Evolutionary conservation across 768 basidiomycete species (phyloP).

Genomic region (Mycena leptocephala): DNA sequence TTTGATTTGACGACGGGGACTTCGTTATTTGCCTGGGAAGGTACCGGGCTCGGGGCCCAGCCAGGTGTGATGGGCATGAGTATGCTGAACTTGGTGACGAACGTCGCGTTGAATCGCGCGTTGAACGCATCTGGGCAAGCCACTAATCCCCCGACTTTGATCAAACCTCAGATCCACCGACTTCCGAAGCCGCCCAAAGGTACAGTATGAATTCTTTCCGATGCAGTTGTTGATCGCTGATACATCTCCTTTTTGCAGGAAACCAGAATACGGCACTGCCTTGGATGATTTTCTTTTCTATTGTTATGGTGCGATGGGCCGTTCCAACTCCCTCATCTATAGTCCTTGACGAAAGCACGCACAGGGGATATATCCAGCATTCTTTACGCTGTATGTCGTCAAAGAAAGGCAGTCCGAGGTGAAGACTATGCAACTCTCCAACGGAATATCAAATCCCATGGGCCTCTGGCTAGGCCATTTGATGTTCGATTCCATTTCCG

Average conservation of each 20-base stretch:
- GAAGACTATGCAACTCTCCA: no score
- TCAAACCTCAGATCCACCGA: slow-evolving; percentile 54
- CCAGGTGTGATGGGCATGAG: slow-evolving; percentile 72
- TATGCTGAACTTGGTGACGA: slow-evolving; percentile 79
- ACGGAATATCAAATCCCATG: slow-evolving; percentile 64
- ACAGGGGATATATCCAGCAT: slow-evolving; percentile 58
- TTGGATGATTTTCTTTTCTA: slow-evolving; percentile 84
- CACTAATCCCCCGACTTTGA: slow-evolving; percentile 60
- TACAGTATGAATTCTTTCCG: not conserved
- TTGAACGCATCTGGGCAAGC: slow-evolving; percentile 65
- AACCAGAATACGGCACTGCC: slow-evolving; percentile 58
- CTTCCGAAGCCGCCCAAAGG: not conserved
- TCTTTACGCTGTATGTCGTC: slow-evolving; percentile 69
- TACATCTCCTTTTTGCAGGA: not conserved
- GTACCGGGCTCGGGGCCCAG: slow-evolving; percentile 51
- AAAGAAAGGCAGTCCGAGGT: slow-evolving; percentile 64
- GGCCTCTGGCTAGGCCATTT: slow-evolving; percentile 73
- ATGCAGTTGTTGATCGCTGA: not conserved
- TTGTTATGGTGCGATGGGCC: slow-evolving; percentile 69
- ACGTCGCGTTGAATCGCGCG: slow-evolving; percentile 76
- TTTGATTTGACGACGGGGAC: slow-evolving; percentile 65
- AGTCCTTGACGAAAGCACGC: not conserved
- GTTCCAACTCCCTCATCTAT: not conserved
- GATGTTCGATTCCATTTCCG: slow-evolving; percentile 65
- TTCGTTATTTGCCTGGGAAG: slow-evolving; percentile 79